phyloP scores from a whole-genome alignment of 305 asterid species.

The Rubia tinctorum region DNA sequence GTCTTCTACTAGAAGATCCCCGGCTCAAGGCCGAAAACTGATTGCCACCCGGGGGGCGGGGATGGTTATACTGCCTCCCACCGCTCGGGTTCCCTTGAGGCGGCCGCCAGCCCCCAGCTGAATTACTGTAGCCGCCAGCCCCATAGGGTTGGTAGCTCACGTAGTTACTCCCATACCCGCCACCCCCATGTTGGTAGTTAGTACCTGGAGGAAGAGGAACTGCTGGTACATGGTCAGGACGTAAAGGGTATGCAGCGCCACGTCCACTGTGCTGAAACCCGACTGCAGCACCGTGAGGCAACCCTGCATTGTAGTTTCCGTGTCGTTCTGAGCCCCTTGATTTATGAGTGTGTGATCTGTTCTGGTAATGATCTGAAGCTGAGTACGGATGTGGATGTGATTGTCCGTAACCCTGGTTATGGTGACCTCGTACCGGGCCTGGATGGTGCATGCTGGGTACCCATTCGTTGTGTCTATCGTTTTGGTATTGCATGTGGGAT shows the following conservation, averaged over 20 bases:
- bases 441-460: slow-evolving; percentile 25
- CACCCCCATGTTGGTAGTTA: slow-evolving; percentile 35
- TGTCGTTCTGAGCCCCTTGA: slow-evolving; percentile 31
- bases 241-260: slow-evolving; percentile 39
- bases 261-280: slow-evolving; percentile 29
- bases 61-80: slow-evolving; percentile 46
- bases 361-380: slow-evolving; percentile 24
- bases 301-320: slow-evolving; percentile 38
- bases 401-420: slow-evolving; percentile 33
- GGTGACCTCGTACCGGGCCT: slow-evolving; percentile 19
- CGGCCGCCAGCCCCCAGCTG: slow-evolving; percentile 34
- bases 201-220: slow-evolving; percentile 10
- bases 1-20: slow-evolving; percentile 53
- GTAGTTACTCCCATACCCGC: slow-evolving; percentile 31
- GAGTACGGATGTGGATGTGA: slow-evolving; percentile 38
- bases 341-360: slow-evolving; percentile 27
- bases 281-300: slow-evolving; percentile 31
- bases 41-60: slow-evolving; percentile 48
- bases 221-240: not conserved
- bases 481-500: slow-evolving; percentile 28
- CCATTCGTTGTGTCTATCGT: slow-evolving; percentile 34
- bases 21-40: slow-evolving; percentile 58
- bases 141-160: slow-evolving; percentile 33
- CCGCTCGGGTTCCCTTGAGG: slow-evolving; percentile 35
- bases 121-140: slow-evolving; percentile 27